A percentile compares a stretch with the other conserved stretches of the same genome.
phyloP scores from a whole-genome alignment of 768 basidiomycete species.

The Pleurotus platypus region DNA sequence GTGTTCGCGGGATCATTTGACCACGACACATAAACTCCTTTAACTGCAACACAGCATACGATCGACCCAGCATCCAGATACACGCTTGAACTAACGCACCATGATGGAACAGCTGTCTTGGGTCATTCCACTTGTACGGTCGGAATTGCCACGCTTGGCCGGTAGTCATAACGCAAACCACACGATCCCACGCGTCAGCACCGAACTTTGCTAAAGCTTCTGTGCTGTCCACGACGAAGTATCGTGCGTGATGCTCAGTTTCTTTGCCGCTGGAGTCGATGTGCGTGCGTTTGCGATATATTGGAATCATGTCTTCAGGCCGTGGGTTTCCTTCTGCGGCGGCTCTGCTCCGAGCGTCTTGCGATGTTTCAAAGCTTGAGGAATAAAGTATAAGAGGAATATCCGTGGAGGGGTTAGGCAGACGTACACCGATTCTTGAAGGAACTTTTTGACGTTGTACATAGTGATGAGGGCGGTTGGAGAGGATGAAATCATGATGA shows the following conservation, averaged over 20 bases:
- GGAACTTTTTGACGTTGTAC: conserved; percentile 93
- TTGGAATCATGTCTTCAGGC: conserved; percentile 82
- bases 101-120: conserved; percentile 87
- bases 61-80: background rate
- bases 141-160: conserved; percentile 98
- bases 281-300: conserved; percentile 78
- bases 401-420: background rate
- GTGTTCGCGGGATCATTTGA: conserved; percentile 86
- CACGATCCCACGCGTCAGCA: conserved; percentile 92
- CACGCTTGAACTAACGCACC: conserved; percentile 42
- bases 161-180: conserved; percentile 97
- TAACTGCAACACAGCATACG: conserved; percentile 51
- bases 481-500: conserved; percentile 96
- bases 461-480: conserved; percentile 95
- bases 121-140: conserved; percentile 96
- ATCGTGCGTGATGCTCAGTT: conserved; percentile 53
- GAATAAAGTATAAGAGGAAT: background rate
- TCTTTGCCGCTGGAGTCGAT: conserved; percentile 67
- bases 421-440: conserved; percentile 81
- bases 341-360: conserved; percentile 68
- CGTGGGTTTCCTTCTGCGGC: conserved; percentile 67
- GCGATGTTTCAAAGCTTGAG: conserved; percentile 67
- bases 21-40: conserved; percentile 95
- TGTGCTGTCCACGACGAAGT: conserved; percentile 88
- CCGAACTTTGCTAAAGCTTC: conserved; percentile 93